phyloP scores from a whole-genome alignment of 2,329 filamentous ascomycete species.

The Diaporthe humulicola region DNA sequence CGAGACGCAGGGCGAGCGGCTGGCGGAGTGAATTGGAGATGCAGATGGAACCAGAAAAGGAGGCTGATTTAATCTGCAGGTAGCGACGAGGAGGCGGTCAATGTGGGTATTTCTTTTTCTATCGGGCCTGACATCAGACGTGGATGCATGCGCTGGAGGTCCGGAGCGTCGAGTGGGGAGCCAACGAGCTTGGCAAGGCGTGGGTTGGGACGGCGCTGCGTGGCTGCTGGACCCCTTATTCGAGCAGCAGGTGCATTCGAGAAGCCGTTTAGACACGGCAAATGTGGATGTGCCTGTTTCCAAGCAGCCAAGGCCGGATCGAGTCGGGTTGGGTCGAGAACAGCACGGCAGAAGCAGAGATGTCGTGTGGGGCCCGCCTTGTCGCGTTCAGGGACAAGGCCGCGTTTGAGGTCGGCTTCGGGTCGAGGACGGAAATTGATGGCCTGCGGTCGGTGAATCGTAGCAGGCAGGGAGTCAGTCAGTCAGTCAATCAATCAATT shows the following conservation, averaged over 20 bases:
- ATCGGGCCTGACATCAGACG: slow-evolving; percentile 36
- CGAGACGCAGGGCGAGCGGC: not conserved
- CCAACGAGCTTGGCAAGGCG: slow-evolving; percentile 26
- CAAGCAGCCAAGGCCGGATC: slow-evolving; percentile 12
- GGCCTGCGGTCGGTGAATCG: not conserved
- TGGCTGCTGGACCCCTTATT: slow-evolving; percentile 7
- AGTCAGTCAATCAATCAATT: not conserved
- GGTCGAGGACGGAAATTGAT: not conserved
- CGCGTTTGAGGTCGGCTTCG: not conserved
- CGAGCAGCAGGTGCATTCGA: not conserved
- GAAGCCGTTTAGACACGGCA: not conserved
- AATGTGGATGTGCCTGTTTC: not conserved
- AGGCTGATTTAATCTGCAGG: slow-evolving; percentile 17
- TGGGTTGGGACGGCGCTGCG: not conserved
- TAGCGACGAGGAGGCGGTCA: slow-evolving; percentile 32
- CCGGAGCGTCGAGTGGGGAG: slow-evolving; percentile 28
- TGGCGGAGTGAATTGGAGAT: not conserved
- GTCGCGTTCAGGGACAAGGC: slow-evolving; percentile 17
- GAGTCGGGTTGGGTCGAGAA: slow-evolving; percentile 25
- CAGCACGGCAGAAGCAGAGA: not conserved
- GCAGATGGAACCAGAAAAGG: not conserved
- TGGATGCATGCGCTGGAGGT: slow-evolving; percentile 19
- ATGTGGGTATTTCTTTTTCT: slow-evolving; percentile 21
- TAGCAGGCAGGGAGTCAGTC: not conserved
- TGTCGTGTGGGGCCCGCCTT: not conserved